Evolutionary conservation across 2,329 filamentous ascomycete genomes (phyloP).

Genomic region (Aspergillus hortae): DNA sequence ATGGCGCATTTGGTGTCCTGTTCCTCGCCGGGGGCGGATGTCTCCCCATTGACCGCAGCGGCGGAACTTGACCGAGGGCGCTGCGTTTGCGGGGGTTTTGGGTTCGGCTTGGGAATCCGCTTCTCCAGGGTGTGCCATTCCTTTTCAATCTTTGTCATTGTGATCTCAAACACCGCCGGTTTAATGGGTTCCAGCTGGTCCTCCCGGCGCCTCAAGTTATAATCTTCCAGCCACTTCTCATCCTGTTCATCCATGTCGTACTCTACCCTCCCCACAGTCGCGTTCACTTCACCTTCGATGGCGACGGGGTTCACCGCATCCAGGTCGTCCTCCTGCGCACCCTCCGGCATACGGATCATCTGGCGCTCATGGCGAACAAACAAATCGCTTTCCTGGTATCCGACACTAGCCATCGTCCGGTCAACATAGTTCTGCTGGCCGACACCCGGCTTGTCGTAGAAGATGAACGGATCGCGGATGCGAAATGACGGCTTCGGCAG

Average conservation of each 20-base stretch:
- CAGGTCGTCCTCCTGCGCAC: constrained; percentile 61
- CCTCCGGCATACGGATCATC: constrained; percentile 62
- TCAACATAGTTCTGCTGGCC: constrained; percentile 90
- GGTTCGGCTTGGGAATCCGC: constrained; percentile 93
- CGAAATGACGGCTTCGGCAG: constrained; percentile 48
- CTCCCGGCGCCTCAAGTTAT: constrained; percentile 72
- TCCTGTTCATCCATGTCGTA: constrained; percentile 99
- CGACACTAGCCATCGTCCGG: constrained; percentile 91
- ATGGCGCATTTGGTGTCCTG: constrained; percentile 97
- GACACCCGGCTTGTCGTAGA: constrained; percentile 73
- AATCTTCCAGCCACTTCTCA: constrained; percentile 86
- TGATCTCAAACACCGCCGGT: constrained; percentile 92
- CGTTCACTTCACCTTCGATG: constrained; percentile 57
- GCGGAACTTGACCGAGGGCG: constrained; percentile 89
- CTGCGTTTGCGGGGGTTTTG: constrained; percentile 92
- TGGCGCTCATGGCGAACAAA: constrained; percentile 74
- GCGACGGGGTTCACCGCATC: constrained; percentile 53
- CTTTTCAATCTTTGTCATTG: constrained; percentile 98
- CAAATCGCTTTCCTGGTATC: constrained; percentile 91
- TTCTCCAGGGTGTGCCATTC: constrained; percentile 97
- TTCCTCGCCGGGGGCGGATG: constrained; percentile 75
- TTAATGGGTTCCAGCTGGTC: constrained; percentile 79
- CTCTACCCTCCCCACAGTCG: constrained; percentile 75
- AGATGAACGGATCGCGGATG: constrained; percentile 45
- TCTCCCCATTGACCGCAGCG: constrained; percentile 91